Percentiles rank a stretch among this genome's conserved stretches.
Conservation (phyloP, 805 yeast species). For the Hanseniaspora nectarophila region DNA sequence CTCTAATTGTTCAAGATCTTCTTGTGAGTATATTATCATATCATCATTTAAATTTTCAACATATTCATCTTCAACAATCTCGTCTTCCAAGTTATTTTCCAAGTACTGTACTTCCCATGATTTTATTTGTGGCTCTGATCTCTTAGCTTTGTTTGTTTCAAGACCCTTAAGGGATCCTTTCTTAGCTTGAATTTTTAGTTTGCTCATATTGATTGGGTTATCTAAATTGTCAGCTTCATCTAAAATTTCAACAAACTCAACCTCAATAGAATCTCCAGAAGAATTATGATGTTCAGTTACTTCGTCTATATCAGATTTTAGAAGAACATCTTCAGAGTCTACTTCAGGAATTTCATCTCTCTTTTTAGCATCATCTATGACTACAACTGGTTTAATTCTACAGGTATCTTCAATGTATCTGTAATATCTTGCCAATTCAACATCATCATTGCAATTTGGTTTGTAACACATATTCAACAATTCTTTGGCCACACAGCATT, state of each 20-base stretch:
- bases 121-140: neutral
- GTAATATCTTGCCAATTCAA: neutral
- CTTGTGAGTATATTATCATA: slow-evolving; percentile 3
- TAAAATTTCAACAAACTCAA: neutral
- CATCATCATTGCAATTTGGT: neutral
- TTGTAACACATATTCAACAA: neutral
- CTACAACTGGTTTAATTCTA: neutral
- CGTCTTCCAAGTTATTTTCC: neutral
- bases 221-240: neutral
- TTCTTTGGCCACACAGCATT: slow-evolving; percentile 6
- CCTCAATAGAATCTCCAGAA: neutral
- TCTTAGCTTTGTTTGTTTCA: neutral
- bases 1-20: neutral
- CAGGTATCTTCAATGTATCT: slow-evolving; percentile 4
- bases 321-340: neutral
- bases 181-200: neutral
- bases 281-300: no score
- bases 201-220: neutral
- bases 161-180: neutral
- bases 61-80: neutral
- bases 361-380: neutral
- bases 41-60: neutral
- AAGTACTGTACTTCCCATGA: neutral
- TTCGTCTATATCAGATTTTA: no score
- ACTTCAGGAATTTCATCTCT: neutral